A percentile compares a stretch with the other conserved stretches of the same genome.
Conservation (phyloP, 1,139 yeast genomes). For the Hanseniaspora sp. region DNA sequence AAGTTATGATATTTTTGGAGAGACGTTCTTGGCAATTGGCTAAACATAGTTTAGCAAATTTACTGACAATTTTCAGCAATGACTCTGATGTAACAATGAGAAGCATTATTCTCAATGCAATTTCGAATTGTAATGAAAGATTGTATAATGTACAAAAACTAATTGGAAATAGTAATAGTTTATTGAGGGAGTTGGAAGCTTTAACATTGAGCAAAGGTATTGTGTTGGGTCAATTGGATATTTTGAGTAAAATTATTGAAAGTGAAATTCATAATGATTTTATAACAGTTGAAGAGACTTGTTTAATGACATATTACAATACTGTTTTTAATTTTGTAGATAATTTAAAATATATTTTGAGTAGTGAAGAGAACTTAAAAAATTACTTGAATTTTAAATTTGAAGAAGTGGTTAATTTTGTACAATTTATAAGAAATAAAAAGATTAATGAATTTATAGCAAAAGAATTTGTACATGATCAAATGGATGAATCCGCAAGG, state of each 20-base stretch:
- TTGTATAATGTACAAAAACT: conserved; percentile 5
- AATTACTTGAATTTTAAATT: neutral
- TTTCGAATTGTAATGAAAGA: conserved; percentile 1
- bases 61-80: neutral
- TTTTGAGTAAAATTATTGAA: conserved; percentile 5
- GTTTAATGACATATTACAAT: neutral
- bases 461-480: neutral
- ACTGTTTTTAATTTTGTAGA: conserved; percentile 6
- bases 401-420: neutral
- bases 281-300: conserved; percentile 3
- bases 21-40: neutral
- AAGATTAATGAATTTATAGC: neutral
- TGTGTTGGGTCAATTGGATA: conserved; percentile 11
- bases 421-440: neutral
- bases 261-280: conserved; percentile 13
- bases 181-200: conserved; percentile 11
- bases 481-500: neutral
- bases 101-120: conserved; percentile 3
- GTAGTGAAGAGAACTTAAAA: conserved; percentile 12
- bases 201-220: conserved; percentile 5
- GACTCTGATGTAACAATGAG: neutral
- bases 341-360: neutral
- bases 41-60: conserved; percentile 1
- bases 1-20: conserved; percentile 4
- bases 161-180: neutral